Evolutionary conservation across 1,284 basidiomycete species (phyloP).

Genomic region (Inonotus hispidus): DNA sequence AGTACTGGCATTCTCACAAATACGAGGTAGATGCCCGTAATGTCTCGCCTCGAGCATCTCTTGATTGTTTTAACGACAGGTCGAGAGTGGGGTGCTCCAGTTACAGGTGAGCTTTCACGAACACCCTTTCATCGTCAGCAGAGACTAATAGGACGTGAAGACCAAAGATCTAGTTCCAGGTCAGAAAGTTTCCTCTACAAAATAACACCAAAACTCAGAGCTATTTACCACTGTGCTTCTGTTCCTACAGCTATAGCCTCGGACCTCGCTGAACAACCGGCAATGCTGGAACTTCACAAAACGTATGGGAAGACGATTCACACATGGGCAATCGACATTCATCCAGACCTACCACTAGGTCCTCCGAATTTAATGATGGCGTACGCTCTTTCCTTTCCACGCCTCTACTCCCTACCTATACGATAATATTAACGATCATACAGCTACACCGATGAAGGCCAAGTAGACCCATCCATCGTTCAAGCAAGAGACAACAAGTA

Average conservation of each 20-base stretch:
- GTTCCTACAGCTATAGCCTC: conserved; percentile 27
- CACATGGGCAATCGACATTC: conserved; percentile 40
- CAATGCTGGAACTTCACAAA: conserved; percentile 43
- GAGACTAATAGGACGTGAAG: neutral
- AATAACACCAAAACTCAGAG: neutral
- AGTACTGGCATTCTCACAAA: conserved; percentile 47
- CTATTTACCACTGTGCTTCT: neutral
- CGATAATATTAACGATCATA: neutral
- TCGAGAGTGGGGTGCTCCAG: conserved; percentile 4
- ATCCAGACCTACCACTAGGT: conserved; percentile 44
- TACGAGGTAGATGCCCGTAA: conserved; percentile 32
- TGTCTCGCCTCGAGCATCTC: too few species aligned
- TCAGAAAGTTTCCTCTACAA: too few species aligned
- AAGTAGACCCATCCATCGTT: neutral
- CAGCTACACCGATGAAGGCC: conserved; percentile 31
- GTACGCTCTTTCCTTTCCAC: neutral
- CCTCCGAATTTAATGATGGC: conserved; percentile 41
- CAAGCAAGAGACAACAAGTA: neutral
- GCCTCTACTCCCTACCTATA: neutral
- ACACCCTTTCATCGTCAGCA: neutral
- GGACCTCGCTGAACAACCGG: conserved; percentile 38
- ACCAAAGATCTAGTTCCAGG: neutral
- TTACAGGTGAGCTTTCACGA: neutral
- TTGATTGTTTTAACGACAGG: too few species aligned
- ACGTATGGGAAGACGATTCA: conserved; percentile 51